A percentile compares a stretch with the other conserved stretches of the same genome.
Conservation (phyloP, 2,329 filamentous ascomycete species). For the Dactylellina sp. region DNA sequence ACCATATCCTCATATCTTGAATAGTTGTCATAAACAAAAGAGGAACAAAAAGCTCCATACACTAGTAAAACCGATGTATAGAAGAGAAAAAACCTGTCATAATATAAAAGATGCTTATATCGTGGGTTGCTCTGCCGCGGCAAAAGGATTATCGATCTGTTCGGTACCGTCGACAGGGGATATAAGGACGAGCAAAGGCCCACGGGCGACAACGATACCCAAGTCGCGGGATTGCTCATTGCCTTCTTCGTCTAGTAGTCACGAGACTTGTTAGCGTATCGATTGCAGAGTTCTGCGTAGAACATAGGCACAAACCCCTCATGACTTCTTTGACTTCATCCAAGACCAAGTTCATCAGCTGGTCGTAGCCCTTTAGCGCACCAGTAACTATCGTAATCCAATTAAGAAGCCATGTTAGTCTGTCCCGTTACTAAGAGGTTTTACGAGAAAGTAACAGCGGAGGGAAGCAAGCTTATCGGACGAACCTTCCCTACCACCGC, state of each 20-base stretch:
- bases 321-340: slow-evolving; percentile 93
- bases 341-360: slow-evolving; percentile 96
- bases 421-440: no score
- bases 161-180: slow-evolving; percentile 94
- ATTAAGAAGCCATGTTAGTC: neutral
- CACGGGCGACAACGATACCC: slow-evolving; percentile 88
- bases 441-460: neutral
- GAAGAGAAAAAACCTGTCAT: neutral
- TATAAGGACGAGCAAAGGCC: slow-evolving; percentile 91
- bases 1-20: no score
- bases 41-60: slow-evolving; percentile 1
- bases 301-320: no score
- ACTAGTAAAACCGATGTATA: slow-evolving; percentile 16
- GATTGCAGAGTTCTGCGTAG: no score
- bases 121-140: slow-evolving; percentile 74
- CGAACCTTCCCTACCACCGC: slow-evolving; percentile 88
- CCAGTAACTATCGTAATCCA: slow-evolving; percentile 75
- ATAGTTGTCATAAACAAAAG: slow-evolving; percentile 9
- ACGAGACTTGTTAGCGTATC: slow-evolving; percentile 1
- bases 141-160: slow-evolving; percentile 93
- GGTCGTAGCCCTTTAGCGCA: slow-evolving; percentile 93
- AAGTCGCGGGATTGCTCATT: slow-evolving; percentile 84
- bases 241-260: slow-evolving; percentile 82
- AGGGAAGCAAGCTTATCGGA: slow-evolving; percentile 24
- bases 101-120: slow-evolving; percentile 35